Percentiles rank a stretch among this genome's conserved stretches.
phyloP scores from a whole-genome alignment of 2,329 filamentous ascomycete genomes.

The Pseudogymnoascus pannorum region DNA sequence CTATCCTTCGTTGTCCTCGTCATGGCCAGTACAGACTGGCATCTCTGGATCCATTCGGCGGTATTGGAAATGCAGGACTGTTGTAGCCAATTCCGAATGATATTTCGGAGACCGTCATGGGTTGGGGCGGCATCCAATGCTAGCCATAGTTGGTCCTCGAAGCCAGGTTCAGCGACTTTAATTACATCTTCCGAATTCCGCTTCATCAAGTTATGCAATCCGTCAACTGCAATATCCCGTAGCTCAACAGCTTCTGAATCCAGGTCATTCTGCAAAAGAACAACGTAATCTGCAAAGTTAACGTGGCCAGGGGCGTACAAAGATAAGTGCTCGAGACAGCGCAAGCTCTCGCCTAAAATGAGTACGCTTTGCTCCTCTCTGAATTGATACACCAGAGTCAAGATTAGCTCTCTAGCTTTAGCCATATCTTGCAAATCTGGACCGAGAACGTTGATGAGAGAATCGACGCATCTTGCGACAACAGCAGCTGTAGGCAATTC shows the following conservation, averaged over 20 bases:
- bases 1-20: slow-evolving; percentile 62
- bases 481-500: slow-evolving; percentile 76
- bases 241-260: slow-evolving; percentile 62
- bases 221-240: slow-evolving; percentile 74
- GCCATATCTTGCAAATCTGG: slow-evolving; percentile 89
- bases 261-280: slow-evolving; percentile 69
- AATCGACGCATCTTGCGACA: slow-evolving; percentile 82
- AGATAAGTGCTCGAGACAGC: slow-evolving; percentile 83
- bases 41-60: slow-evolving; percentile 77
- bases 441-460: slow-evolving; percentile 92
- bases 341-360: slow-evolving; percentile 68
- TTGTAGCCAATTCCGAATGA: slow-evolving; percentile 87
- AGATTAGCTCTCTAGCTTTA: slow-evolving; percentile 85
- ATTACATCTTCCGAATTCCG: slow-evolving; percentile 79
- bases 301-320: slow-evolving; percentile 86
- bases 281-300: slow-evolving; percentile 77
- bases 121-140: slow-evolving; percentile 70
- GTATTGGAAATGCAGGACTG: slow-evolving; percentile 81
- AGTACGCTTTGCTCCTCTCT: slow-evolving; percentile 64
- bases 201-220: slow-evolving; percentile 92
- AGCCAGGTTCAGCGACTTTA: slow-evolving; percentile 62
- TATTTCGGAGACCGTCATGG: slow-evolving; percentile 74
- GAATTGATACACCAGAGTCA: slow-evolving; percentile 79
- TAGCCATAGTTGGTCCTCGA: slow-evolving; percentile 90
- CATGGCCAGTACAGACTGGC: slow-evolving; percentile 83